Evolutionary conservation across 2,329 filamentous ascomycete species (phyloP).

Genomic region (Allantophomopsis lycopodina): DNA sequence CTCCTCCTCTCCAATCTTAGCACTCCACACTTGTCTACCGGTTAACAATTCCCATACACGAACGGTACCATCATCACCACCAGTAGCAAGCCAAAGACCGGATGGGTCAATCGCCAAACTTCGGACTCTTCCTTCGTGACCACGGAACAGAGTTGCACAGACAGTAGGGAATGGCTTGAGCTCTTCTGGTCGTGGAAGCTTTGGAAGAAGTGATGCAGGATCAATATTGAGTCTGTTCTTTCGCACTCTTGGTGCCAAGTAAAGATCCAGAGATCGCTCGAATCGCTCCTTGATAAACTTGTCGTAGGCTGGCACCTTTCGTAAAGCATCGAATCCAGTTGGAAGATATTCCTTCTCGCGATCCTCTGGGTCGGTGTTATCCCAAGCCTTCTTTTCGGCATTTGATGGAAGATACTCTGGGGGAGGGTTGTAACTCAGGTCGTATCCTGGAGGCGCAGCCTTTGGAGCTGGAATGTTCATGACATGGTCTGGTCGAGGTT

Average conservation of each 20-base stretch:
- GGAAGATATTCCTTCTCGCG: slow-evolving; percentile 82
- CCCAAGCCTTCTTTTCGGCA: slow-evolving; percentile 75
- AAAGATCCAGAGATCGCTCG: slow-evolving; percentile 87
- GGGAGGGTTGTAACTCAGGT: slow-evolving; percentile 93
- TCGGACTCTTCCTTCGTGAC: slow-evolving; percentile 79
- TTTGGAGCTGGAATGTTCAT: slow-evolving; percentile 97
- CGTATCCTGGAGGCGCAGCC: slow-evolving; percentile 81
- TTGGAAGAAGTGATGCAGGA: slow-evolving; percentile 80
- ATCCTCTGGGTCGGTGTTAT: slow-evolving; percentile 78
- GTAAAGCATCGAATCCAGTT: slow-evolving; percentile 66
- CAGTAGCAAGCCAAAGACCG: slow-evolving; percentile 76
- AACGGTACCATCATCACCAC: slow-evolving; percentile 87
- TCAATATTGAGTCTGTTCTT: slow-evolving; percentile 96
- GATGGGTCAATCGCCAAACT: slow-evolving; percentile 75
- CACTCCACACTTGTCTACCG: slow-evolving; percentile 77
- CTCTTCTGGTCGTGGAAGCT: slow-evolving; percentile 85
- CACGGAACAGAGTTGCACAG: slow-evolving; percentile 74
- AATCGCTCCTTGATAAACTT: slow-evolving; percentile 91
- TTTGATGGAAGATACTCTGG: slow-evolving; percentile 83
- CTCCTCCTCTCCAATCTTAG: slow-evolving; percentile 63
- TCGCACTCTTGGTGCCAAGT: slow-evolving; percentile 81
- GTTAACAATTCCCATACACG: slow-evolving; percentile 81
- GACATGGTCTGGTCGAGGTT: slow-evolving; percentile 64
- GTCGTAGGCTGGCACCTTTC: slow-evolving; percentile 85
- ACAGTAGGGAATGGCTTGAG: slow-evolving; percentile 89